Evolutionary conservation across 1,284 basidiomycete genomes (phyloP).

Genomic region (Naganishia sp.): DNA sequence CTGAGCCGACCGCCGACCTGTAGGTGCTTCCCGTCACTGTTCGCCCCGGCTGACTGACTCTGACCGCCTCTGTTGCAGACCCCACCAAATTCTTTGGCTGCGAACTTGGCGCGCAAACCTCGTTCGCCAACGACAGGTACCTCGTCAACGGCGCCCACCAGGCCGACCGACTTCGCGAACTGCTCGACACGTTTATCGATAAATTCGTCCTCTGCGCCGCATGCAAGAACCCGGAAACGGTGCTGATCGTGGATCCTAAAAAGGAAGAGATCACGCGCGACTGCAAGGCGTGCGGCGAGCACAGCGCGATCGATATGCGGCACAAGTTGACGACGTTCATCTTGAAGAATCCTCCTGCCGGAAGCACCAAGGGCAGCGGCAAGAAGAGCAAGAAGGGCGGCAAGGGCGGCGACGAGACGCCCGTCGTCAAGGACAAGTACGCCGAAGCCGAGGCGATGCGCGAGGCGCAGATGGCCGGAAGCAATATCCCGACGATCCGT

Average conservation of each 20-base stretch:
- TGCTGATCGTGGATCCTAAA: conserved; percentile 81
- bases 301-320: conserved; percentile 90
- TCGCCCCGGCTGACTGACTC: conserved; percentile 21
- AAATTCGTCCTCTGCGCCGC: conserved; percentile 96
- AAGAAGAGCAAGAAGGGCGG: conserved; percentile 60
- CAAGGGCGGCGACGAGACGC: conserved; percentile 48
- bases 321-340: conserved; percentile 98
- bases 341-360: conserved; percentile 88
- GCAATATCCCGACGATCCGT: conserved; percentile 30
- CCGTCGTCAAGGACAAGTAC: conserved; percentile 46
- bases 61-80: conserved; percentile 57
- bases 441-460: conserved; percentile 39
- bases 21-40: conserved; percentile 41
- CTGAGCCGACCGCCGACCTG: conserved; percentile 87
- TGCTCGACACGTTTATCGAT: conserved; percentile 94
- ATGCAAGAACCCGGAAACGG: conserved; percentile 99
- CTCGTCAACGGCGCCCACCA: conserved; percentile 99
- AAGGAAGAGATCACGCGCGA: conserved; percentile 88
- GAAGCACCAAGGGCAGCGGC: conserved; percentile 67
- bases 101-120: conserved; percentile 96
- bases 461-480: conserved; percentile 34
- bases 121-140: conserved; percentile 94
- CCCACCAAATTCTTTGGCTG: conserved; percentile 99
- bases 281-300: conserved; percentile 97
- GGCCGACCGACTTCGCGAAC: conserved; percentile 85